Base-by-base conservation (phyloP, 345 rosid species). In the Tarenaya hassleriana region DNA sequence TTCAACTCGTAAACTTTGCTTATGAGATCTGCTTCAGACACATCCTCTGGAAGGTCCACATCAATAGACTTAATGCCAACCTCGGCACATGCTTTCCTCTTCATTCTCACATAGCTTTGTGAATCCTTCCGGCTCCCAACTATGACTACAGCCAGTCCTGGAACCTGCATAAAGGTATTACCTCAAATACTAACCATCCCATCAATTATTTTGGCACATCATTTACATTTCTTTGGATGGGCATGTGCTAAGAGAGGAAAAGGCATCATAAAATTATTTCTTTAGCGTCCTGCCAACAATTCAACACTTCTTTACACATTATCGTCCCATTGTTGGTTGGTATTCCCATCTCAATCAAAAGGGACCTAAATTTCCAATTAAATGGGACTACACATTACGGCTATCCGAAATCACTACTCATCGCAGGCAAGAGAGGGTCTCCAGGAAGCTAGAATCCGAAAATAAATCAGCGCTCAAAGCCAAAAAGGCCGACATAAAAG, bases 11-110 rank as follows among this genome's bases (percentile, higher is more conserved):
- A 84, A 71, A 91, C 89, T 72, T 82, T 91, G 83, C 63, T 43
- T 56, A 91, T 82, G 53, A 91, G 69, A 41, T 84, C 96, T 41
- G 68, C 65, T 66, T 84, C 82, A 15, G 76, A 71, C 15, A 77
- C 82, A 45, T 86, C 87, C 73, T 86, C 98, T 0, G 92, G 89
- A 50, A 86, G 73, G 52, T 85, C 82, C 11, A 82, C 58, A 66
- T 77, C 87, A 47, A 84, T 67, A 24, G 96, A 91, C 66, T 75
- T 80, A 18, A 84, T 82, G 52, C 97, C 98, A 55, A 84, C 96
- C 79, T 91, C 96, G 16, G 85, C 83, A 63, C 96, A 91, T 0
- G 92, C 87, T 62, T 84, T 86, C 65, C 98, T 80, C 74, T 91
- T 91, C 86, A 79, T 91, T 34, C 52, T 76, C 45, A 91, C 98